Evolutionary conservation across 352 stramenopile genomes (phyloP).

Genomic region (Pythium coloratum): DNA sequence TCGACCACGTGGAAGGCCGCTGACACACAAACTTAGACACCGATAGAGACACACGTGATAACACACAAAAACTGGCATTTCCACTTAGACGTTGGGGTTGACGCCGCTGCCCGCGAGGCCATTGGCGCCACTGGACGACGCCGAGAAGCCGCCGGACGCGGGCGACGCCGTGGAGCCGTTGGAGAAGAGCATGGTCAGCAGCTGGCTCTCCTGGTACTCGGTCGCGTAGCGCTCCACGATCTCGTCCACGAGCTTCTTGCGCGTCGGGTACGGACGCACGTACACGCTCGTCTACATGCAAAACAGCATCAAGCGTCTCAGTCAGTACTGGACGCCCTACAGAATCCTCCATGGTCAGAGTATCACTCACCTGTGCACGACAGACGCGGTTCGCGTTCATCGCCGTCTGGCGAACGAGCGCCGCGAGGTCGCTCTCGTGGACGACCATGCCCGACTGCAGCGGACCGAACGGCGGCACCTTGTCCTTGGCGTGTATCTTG

Average conservation of each 20-base stretch:
- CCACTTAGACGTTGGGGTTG: constrained; percentile 16
- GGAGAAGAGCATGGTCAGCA: constrained; percentile 77
- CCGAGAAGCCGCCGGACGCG: not conserved
- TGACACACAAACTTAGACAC: not conserved
- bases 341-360: not conserved
- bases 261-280: constrained; percentile 81
- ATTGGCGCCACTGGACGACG: not conserved
- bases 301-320: constrained; percentile 10
- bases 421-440: constrained; percentile 61
- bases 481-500: constrained; percentile 82
- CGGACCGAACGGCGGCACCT: constrained; percentile 76
- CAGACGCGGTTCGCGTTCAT: constrained; percentile 90
- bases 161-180: constrained; percentile 20
- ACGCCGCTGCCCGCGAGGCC: not conserved
- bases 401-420: constrained; percentile 79
- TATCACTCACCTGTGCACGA: constrained; percentile 59
- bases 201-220: constrained; percentile 85
- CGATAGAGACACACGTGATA: not conserved
- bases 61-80: constrained; percentile 4
- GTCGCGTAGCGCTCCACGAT: constrained; percentile 85
- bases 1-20: constrained; percentile 6
- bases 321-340: not conserved
- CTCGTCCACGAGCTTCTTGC: constrained; percentile 87
- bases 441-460: constrained; percentile 86
- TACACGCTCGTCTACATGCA: constrained; percentile 71